Conservation (phyloP, 257 asterid genomes). For the Oldenlandia corymbosa region DNA sequence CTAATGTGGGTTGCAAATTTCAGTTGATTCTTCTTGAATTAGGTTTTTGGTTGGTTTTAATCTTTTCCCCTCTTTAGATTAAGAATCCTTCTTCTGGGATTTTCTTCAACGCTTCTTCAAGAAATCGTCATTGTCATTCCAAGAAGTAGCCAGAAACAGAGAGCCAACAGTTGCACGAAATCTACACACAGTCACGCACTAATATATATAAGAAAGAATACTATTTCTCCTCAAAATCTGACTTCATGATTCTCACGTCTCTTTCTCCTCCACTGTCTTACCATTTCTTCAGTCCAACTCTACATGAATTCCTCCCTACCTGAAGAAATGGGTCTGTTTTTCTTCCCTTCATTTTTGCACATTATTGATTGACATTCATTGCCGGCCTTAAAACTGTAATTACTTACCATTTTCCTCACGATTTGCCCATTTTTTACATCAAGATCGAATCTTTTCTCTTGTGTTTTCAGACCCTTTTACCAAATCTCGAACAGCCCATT, state of each 20-base stretch:
- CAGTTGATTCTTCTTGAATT: no score
- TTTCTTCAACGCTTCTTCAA: slow-evolving; percentile 19
- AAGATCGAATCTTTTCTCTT: slow-evolving; percentile 8
- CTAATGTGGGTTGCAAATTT: no score
- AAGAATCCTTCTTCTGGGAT: neutral
- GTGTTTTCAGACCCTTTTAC: slow-evolving; percentile 1
- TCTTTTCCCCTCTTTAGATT: neutral
- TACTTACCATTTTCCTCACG: neutral
- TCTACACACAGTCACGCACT: slow-evolving; percentile 4
- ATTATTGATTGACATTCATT: neutral
- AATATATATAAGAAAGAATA: neutral
- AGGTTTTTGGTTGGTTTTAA: no score
- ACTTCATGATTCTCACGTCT: slow-evolving; percentile 82
- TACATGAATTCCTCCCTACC: neutral
- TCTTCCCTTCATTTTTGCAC: neutral
- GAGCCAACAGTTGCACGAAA: slow-evolving; percentile 2
- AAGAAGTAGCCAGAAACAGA: slow-evolving; percentile 6
- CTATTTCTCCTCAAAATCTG: neutral
- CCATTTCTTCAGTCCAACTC: slow-evolving; percentile 48
- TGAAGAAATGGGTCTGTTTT: no score
- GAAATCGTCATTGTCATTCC: slow-evolving; percentile 4
- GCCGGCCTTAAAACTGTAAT: neutral
- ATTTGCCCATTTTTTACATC: slow-evolving; percentile 9
- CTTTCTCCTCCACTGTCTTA: slow-evolving; percentile 30
- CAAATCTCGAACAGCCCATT: slow-evolving; percentile 13